Evolutionary conservation across 805 yeast species (phyloP).

Genomic region (Saccharomycopsis vini): DNA sequence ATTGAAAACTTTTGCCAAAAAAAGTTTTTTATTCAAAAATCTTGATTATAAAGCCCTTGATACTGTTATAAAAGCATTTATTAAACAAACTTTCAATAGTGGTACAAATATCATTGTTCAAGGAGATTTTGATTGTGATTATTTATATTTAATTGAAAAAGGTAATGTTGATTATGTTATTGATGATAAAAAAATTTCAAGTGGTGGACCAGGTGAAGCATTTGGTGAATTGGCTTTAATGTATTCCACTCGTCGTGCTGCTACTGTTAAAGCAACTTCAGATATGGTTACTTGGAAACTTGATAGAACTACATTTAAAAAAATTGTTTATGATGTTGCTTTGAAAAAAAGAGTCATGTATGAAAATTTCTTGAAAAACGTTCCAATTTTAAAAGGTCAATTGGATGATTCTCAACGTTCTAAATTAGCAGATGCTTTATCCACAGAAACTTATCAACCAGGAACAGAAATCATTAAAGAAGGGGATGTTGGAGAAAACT

Average conservation of each 20-base stretch:
- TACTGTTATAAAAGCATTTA: conserved; percentile 76
- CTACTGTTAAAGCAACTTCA: conserved; percentile 71
- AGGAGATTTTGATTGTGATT: conserved; percentile 95
- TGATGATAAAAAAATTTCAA: conserved; percentile 53
- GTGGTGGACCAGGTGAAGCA: conserved; percentile 78
- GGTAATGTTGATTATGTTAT: conserved; percentile 80
- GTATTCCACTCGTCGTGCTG: conserved; percentile 98
- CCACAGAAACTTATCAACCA: conserved; percentile 59
- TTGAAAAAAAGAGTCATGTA: conserved; percentile 84
- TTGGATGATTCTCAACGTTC: conserved; percentile 76
- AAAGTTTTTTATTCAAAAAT: conserved; percentile 77
- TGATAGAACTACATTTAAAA: conserved; percentile 87
- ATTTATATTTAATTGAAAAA: conserved; percentile 73
- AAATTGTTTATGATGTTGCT: conserved; percentile 84
- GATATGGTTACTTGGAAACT: conserved; percentile 82
- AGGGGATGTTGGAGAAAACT: conserved; percentile 78
- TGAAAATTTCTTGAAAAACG: conserved; percentile 79
- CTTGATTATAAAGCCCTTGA: conserved; percentile 70
- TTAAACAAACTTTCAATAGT: conserved; percentile 53
- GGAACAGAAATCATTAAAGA: conserved; percentile 74
- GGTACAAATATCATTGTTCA: conserved; percentile 69
- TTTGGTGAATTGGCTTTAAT: conserved; percentile 96
- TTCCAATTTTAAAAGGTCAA: conserved; percentile 64
- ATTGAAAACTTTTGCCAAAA: conserved; percentile 60
- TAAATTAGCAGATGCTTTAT: conserved; percentile 90